phyloP scores from a whole-genome alignment of 768 basidiomycete genomes.

The Suillus alpinus region DNA sequence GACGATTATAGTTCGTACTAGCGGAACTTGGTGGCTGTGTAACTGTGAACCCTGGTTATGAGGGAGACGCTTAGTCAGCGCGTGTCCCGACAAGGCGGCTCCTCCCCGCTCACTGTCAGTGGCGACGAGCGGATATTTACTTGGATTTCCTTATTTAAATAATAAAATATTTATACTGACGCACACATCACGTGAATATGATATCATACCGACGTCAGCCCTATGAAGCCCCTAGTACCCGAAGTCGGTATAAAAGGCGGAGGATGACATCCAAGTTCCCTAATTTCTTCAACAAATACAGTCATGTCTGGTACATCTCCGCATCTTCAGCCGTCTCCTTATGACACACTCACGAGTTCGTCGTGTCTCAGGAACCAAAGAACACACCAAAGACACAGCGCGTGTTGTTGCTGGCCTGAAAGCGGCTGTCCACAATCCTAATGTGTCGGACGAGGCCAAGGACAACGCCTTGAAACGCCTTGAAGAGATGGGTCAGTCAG shows the following conservation, averaged over 20 bases:
- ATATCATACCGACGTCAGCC: constrained; percentile 4
- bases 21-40: neutral
- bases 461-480: constrained; percentile 44
- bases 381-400: constrained; percentile 36
- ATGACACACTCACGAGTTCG: neutral
- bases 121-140: neutral
- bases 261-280: neutral
- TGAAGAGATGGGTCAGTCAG: constrained; percentile 34
- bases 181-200: neutral
- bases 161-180: neutral
- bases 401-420: constrained; percentile 57
- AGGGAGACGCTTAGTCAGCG: neutral
- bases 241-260: neutral
- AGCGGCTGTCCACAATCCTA: constrained; percentile 57
- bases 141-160: too few relatives aligned
- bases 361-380: constrained; percentile 10
- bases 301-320: constrained; percentile 10
- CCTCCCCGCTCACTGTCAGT: neutral
- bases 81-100: neutral
- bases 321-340: neutral
- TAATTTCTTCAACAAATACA: neutral
- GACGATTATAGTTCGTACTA: neutral
- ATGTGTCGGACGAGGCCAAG: constrained; percentile 55
- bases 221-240: neutral
- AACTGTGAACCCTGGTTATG: neutral